Evolutionary conservation across 2,329 filamentous ascomycete genomes (phyloP).

Genomic region (Keithomyces neogunnii): DNA sequence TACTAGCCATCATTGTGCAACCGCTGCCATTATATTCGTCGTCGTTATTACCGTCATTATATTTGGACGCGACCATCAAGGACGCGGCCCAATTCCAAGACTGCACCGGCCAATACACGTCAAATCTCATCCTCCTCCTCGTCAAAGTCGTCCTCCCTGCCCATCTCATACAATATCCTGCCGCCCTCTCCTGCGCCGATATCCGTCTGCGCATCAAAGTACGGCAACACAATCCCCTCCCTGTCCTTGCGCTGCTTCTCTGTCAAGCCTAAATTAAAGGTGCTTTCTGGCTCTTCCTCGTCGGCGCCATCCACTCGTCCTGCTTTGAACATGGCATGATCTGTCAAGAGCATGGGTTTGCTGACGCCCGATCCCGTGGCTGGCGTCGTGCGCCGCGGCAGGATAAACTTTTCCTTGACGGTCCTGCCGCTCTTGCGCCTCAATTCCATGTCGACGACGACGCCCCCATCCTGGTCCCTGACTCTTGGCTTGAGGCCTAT

Average conservation of each 20-base stretch:
- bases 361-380: slow-evolving; percentile 16
- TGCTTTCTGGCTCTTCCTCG: slow-evolving; percentile 54
- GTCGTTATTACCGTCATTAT: background rate
- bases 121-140: slow-evolving; percentile 91
- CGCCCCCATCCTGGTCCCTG: slow-evolving; percentile 30
- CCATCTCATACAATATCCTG: slow-evolving; percentile 94
- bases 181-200: slow-evolving; percentile 76
- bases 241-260: slow-evolving; percentile 82
- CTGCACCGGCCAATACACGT: slow-evolving; percentile 36
- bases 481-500: slow-evolving; percentile 51
- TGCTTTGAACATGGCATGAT: slow-evolving; percentile 62
- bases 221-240: slow-evolving; percentile 85
- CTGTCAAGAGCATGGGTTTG: slow-evolving; percentile 55
- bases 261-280: slow-evolving; percentile 79
- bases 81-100: too few relatives aligned
- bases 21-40: too few relatives aligned
- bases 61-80: background rate
- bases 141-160: slow-evolving; percentile 91
- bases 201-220: slow-evolving; percentile 90
- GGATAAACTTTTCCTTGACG: slow-evolving; percentile 59
- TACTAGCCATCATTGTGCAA: too few relatives aligned
- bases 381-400: slow-evolving; percentile 11
- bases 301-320: slow-evolving; percentile 25
- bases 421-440: slow-evolving; percentile 73
- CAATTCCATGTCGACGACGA: slow-evolving; percentile 81